These are phyloP conservation scores for Platanthera guangdongensis DNA, from an alignment of 106 monocot species.

Conservation along the genomic window DNA sequence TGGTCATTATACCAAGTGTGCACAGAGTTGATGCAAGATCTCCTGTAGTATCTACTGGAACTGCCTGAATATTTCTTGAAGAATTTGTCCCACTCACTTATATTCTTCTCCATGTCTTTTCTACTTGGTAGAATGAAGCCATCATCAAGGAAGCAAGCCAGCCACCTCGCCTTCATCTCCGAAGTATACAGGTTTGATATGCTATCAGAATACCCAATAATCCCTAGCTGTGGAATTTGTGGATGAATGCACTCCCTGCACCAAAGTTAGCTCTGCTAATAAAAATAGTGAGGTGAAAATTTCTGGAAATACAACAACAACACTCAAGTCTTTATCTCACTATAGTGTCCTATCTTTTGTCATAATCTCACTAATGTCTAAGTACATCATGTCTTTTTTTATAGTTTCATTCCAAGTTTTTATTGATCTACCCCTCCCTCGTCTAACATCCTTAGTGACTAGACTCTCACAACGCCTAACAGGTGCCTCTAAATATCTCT, in stretches of 20 bases:
- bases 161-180: constrained; percentile 53
- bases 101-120: constrained; percentile 40
- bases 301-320: no score
- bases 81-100: constrained; percentile 39
- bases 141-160: constrained; percentile 47
- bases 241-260: constrained; percentile 63
- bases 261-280: no score
- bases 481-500: no score
- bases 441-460: no score
- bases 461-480: no score
- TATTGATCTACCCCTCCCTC: no score
- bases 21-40: constrained; percentile 26
- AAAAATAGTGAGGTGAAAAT: no score
- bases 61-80: constrained; percentile 20
- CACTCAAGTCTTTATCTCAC: no score
- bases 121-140: constrained; percentile 42
- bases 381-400: no score
- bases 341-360: no score
- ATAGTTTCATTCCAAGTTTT: no score
- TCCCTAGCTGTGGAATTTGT: constrained; percentile 54
- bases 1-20: constrained; percentile 64
- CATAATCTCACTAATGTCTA: no score
- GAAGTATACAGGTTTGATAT: constrained; percentile 39
- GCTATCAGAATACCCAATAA: constrained; percentile 64
- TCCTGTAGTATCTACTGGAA: constrained; percentile 10